These are phyloP conservation scores for Davidsoniella virescens DNA, from an alignment of 2,329 filamentous ascomycete genomes.

Conservation along the genomic window DNA sequence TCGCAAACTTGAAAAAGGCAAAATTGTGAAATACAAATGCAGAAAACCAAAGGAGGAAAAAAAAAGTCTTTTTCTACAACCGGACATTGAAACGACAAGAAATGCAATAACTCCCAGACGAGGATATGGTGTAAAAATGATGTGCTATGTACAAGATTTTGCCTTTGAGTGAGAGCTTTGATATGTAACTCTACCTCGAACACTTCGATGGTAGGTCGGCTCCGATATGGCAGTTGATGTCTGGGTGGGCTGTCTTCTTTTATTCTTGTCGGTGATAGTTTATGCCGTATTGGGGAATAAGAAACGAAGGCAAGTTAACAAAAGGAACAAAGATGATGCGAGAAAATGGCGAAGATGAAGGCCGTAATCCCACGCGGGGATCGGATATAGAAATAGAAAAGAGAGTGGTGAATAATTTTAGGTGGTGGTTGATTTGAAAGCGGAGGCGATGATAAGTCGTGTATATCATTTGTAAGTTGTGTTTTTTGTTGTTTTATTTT, in stretches of 20 bases:
- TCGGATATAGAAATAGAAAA: not conserved
- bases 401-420: too few relatives aligned
- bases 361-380: not conserved
- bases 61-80: not conserved
- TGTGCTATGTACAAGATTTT: too few relatives aligned
- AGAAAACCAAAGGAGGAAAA: not conserved
- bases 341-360: too few relatives aligned
- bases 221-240: not conserved
- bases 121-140: not conserved
- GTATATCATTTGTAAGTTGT: not conserved
- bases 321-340: not conserved
- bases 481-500: not conserved
- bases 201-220: conserved; percentile 4
- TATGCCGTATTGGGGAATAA: not conserved
- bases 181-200: conserved; percentile 2
- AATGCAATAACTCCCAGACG: not conserved
- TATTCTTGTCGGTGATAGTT: not conserved
- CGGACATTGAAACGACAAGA: not conserved
- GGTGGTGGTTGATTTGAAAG: too few relatives aligned
- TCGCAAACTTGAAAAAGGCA: not conserved
- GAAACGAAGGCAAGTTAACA: not conserved
- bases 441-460: too few relatives aligned
- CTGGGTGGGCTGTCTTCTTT: not conserved
- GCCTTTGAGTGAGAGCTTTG: too few relatives aligned
- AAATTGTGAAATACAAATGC: not conserved